Evolutionary conservation across 331 rosid species (phyloP).

Genomic region (Rhamnella rubrinervis): DNA sequence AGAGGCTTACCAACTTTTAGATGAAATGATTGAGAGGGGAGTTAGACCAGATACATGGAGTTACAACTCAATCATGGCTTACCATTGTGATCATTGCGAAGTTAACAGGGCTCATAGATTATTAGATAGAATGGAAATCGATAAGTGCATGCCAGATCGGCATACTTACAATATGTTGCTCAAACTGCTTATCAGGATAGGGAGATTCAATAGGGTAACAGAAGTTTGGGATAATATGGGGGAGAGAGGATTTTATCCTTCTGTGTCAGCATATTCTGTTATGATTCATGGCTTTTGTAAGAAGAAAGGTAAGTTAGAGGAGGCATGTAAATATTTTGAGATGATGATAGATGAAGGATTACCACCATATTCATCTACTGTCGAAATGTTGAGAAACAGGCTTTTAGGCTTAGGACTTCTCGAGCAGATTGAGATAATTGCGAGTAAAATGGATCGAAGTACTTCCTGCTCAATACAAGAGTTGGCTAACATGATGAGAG

Average conservation of each 20-base stretch:
- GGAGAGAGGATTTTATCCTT: slow-evolving; percentile 59
- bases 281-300: slow-evolving; percentile 77
- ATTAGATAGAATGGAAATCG: slow-evolving; percentile 64
- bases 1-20: slow-evolving; percentile 82
- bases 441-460: slow-evolving; percentile 67
- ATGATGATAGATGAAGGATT: slow-evolving; percentile 87
- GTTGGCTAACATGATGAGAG: slow-evolving; percentile 48
- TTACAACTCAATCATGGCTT: slow-evolving; percentile 78
- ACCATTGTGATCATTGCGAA: slow-evolving; percentile 81
- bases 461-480: slow-evolving; percentile 66
- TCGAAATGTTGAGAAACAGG: slow-evolving; percentile 63
- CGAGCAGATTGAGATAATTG: slow-evolving; percentile 59
- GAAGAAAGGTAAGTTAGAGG: slow-evolving; percentile 78
- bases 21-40: slow-evolving; percentile 74
- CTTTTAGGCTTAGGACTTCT: slow-evolving; percentile 59
- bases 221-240: slow-evolving; percentile 79
- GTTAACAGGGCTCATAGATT: slow-evolving; percentile 68
- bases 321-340: slow-evolving; percentile 81
- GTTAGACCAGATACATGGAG: slow-evolving; percentile 72
- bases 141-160: slow-evolving; percentile 56
- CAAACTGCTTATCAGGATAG: slow-evolving; percentile 66
- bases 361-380: slow-evolving; percentile 69
- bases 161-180: slow-evolving; percentile 81
- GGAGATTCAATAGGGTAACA: slow-evolving; percentile 72
- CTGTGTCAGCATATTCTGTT: slow-evolving; percentile 78